Evolutionary conservation across 2,329 filamentous ascomycete genomes (phyloP), one percentile per base, ranked within the genome.

Genomic region (Pezicula neosporulosa): DNA sequence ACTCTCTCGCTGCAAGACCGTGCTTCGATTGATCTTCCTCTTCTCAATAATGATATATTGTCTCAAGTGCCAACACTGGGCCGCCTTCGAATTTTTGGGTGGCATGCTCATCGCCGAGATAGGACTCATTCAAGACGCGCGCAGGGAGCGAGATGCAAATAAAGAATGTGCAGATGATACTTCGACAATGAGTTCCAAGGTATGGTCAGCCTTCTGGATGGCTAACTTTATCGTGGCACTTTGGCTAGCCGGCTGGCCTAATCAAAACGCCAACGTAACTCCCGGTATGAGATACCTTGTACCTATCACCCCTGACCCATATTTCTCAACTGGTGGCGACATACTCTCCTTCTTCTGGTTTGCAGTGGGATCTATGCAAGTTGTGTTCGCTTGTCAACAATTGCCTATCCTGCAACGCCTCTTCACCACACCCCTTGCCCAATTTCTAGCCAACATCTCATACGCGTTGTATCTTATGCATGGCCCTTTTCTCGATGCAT

Each of bases 381-480:
- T 51, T 18, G 51, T 54, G 13, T 36, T 44, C 21, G 51, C 41
- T 28, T 47, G 44, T 13, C 38, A 68, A 19, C 67, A 69, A 30
- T 54, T 71, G 38, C 56, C 54, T 30, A 47, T 53, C 53, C 54
- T 71, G 47, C 70, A 69, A 49, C 60, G 60, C 10, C 72, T 73
- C 37, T 75, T 80, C 57, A 73, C 75, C 51, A 68, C 67, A 4
- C 63, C 67, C 1, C 55, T 77, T 10, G 73, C 75, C 16, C 77
- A 78, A 56, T 82, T 81, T 60, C 72, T 77, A 21, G 78, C 74
- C 8, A 71, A 73, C 33, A 74, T 81, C 56, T 78, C 75, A 52
- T 82, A 77, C 54, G 75, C 77, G 4, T 68, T 82, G 7, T 81
- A 82, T 57, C 69, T 82, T 15, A 71, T 78, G n/a, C 78, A 82